A percentile compares a stretch with the other conserved stretches of the same genome.
phyloP scores from a whole-genome alignment of 768 basidiomycete genomes.

The Pholiota molesta region DNA sequence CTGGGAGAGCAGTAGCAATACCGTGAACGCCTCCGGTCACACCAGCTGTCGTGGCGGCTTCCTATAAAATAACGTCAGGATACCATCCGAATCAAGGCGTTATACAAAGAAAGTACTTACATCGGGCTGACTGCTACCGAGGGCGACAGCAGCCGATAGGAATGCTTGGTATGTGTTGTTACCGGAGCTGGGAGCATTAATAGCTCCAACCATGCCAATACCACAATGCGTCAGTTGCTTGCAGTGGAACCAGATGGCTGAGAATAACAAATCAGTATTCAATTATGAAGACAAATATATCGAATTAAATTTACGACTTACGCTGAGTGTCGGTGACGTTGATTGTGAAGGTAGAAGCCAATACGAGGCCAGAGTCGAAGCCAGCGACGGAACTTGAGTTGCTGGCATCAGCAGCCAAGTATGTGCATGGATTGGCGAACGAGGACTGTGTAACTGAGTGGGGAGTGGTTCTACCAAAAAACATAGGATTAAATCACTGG shows the following conservation, averaged over 20 bases:
- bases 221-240: conserved; percentile 46
- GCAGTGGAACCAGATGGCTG: conserved; percentile 63
- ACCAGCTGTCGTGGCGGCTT: conserved; percentile 37
- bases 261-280: not conserved
- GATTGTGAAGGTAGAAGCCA: conserved; percentile 44
- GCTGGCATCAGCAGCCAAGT: conserved; percentile 41
- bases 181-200: conserved; percentile 19
- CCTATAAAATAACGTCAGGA: conserved; percentile 22
- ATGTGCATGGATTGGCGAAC: conserved; percentile 55
- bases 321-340: conserved; percentile 49
- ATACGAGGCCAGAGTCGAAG: conserved; percentile 57
- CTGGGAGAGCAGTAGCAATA: conserved; percentile 33
- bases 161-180: conserved; percentile 16
- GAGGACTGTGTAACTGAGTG: conserved; percentile 63
- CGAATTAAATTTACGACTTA: conserved; percentile 29
- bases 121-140: conserved; percentile 11
- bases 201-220: conserved; percentile 16
- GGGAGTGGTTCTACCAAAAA: conserved; percentile 25
- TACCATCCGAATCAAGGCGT: not conserved
- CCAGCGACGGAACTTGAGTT: conserved; percentile 34
- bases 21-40: conserved; percentile 44
- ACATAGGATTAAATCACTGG: conserved; percentile 1
- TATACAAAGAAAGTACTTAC: conserved; percentile 2
- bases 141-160: conserved; percentile 14
- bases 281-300: not conserved